Evolutionary conservation across 2,329 filamentous ascomycete genomes (phyloP).

Genomic region (Pyrenophora teres): DNA sequence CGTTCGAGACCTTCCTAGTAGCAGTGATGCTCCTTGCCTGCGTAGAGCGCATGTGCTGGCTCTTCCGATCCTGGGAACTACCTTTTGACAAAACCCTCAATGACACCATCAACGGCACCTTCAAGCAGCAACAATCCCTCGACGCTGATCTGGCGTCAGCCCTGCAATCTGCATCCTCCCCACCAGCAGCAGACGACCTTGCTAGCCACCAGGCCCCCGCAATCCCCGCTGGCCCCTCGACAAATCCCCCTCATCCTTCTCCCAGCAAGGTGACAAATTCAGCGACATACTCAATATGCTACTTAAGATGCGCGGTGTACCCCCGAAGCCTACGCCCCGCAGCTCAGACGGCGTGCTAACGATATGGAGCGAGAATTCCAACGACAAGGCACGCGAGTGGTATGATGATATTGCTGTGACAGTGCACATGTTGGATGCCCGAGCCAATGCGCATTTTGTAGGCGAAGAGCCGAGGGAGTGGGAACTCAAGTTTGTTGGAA

Average conservation of each 20-base stretch:
- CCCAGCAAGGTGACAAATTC: constrained; percentile 62
- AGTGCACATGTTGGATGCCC: constrained; percentile 31
- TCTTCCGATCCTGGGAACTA: constrained; percentile 59
- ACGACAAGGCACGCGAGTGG: constrained; percentile 43
- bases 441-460: constrained; percentile 34
- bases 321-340: constrained; percentile 46
- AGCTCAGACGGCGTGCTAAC: constrained; percentile 43
- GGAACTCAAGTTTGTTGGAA: constrained; percentile 46
- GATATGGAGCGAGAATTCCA: constrained; percentile 38
- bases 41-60: constrained; percentile 63
- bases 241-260: constrained; percentile 57
- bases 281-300: constrained; percentile 62
- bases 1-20: constrained; percentile 64
- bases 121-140: constrained; percentile 5
- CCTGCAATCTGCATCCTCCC: constrained; percentile 24
- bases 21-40: constrained; percentile 63
- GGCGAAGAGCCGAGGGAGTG: constrained; percentile 43
- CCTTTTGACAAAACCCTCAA: constrained; percentile 4
- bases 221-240: constrained; percentile 58
- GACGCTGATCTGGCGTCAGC: constrained; percentile 31
- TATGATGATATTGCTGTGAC: constrained; percentile 43
- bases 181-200: not conserved
- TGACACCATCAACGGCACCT: not conserved
- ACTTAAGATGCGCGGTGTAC: constrained; percentile 60
- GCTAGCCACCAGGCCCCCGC: too few species aligned